A percentile compares a stretch with the other conserved stretches of the same genome.
phyloP scores from a whole-genome alignment of 495 filamentous ascomycete species.

The Xylaria scruposa region DNA sequence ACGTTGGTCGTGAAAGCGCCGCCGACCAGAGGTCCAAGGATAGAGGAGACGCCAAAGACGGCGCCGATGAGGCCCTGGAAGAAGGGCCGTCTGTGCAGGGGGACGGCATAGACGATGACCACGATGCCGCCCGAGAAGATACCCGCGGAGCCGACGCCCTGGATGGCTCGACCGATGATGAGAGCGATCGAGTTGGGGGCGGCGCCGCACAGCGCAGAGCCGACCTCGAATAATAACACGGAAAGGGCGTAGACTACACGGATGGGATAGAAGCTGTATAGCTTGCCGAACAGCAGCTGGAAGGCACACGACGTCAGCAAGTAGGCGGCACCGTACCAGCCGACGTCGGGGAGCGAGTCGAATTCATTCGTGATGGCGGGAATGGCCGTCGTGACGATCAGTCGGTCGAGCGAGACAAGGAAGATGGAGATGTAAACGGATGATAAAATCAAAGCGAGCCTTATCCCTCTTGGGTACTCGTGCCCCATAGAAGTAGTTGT shows the following conservation, averaged over 20 bases:
- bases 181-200: conserved; percentile 59
- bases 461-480: conserved; percentile 40
- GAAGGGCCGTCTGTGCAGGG: conserved; percentile 55
- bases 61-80: conserved; percentile 50
- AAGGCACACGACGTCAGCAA: conserved; percentile 56
- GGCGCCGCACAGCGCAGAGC: conserved; percentile 62
- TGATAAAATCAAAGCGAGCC: conserved; percentile 37
- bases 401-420: conserved; percentile 48
- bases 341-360: conserved; percentile 53
- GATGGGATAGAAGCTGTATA: conserved; percentile 54
- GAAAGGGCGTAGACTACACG: conserved; percentile 51
- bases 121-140: conserved; percentile 48
- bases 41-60: conserved; percentile 67
- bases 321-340: conserved; percentile 63
- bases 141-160: conserved; percentile 58
- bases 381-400: conserved; percentile 57
- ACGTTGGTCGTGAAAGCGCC: conserved; percentile 62
- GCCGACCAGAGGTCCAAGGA: conserved; percentile 72
- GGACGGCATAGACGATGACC: conserved; percentile 53
- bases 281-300: conserved; percentile 54
- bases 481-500: conserved; percentile 3
- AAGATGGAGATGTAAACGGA: conserved; percentile 46
- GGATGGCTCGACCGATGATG: conserved; percentile 64
- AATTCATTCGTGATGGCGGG: conserved; percentile 58
- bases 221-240: conserved; percentile 55